Evolutionary conservation across 1,284 basidiomycete species (phyloP).

Genomic region (Meripilus lineatus): DNA sequence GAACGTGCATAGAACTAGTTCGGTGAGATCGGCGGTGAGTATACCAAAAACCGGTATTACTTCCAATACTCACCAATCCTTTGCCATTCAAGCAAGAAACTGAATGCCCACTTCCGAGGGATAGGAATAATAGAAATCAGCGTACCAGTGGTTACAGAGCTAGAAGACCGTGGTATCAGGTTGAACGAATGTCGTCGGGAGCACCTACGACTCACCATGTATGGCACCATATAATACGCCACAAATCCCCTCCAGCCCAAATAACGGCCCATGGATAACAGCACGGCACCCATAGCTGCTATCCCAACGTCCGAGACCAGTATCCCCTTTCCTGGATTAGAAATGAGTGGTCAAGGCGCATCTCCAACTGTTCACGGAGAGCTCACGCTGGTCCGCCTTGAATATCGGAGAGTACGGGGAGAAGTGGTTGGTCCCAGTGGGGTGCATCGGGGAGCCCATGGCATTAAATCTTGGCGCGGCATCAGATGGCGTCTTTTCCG

Average conservation of each 20-base stretch:
- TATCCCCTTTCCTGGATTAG: conserved; percentile 31
- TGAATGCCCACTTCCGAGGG: too few relatives aligned
- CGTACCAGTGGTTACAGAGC: too few relatives aligned
- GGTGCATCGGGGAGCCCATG: background rate
- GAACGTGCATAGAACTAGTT: conserved; percentile 38
- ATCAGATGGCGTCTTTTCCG: background rate
- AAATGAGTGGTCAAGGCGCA: background rate
- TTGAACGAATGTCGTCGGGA: background rate
- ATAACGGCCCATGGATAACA: conserved; percentile 32
- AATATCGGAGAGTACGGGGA: conserved; percentile 70
- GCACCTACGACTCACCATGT: conserved; percentile 28
- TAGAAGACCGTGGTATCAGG: conserved; percentile 4
- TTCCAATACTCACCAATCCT: conserved; percentile 29
- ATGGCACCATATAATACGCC: conserved; percentile 48
- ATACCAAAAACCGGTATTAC: background rate
- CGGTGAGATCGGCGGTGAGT: background rate
- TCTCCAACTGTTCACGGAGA: background rate
- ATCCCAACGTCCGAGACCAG: conserved; percentile 48
- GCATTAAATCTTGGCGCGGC: background rate
- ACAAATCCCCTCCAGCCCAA: conserved; percentile 38
- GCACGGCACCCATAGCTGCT: conserved; percentile 34
- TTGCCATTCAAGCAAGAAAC: too few relatives aligned
- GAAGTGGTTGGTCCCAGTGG: conserved; percentile 42
- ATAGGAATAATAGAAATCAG: too few relatives aligned
- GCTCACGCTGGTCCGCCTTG: conserved; percentile 57